A percentile compares a stretch with the other conserved stretches of the same genome.
Conservation (phyloP, 345 rosid species). For the Rhodamnia argentea region DNA sequence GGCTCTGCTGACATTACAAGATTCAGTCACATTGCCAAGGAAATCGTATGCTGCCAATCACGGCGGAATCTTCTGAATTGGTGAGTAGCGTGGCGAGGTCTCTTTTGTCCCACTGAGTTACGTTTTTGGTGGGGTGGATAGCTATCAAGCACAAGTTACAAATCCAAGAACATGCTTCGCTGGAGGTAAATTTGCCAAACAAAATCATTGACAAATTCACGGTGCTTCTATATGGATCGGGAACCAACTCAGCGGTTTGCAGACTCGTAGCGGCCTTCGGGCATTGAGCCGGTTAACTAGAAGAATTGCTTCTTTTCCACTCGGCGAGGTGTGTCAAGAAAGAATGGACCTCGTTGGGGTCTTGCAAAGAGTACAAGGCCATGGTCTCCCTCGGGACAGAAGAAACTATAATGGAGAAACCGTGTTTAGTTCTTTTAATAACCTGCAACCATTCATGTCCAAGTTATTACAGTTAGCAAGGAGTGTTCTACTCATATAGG, state of each 20-base stretch:
- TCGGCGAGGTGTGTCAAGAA: not conserved
- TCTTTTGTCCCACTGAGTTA: not conserved
- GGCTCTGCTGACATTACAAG: not conserved
- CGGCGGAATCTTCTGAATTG: not conserved
- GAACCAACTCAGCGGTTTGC: not conserved
- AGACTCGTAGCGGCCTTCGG: not conserved
- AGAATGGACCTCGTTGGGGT: conserved; percentile 21
- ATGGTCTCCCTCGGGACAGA: conserved; percentile 25
- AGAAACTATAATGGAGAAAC: conserved; percentile 31
- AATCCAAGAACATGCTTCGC: not conserved
- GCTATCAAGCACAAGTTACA: not conserved
- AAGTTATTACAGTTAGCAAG: not conserved
- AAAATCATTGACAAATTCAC: not conserved
- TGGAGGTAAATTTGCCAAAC: not conserved
- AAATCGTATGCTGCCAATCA: not conserved
- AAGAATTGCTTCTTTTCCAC: not conserved
- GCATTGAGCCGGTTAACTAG: not conserved
- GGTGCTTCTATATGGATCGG: not conserved
- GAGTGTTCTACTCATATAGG: not conserved
- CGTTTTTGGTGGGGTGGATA: not conserved
- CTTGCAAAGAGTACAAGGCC: conserved; percentile 29
- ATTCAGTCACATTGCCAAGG: not conserved
- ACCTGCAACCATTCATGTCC: conserved; percentile 6
- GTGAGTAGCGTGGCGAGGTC: not conserved
- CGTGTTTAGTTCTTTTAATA: conserved; percentile 15